Conservation (phyloP, 106 monocot species). For the Vanilla planifolia region DNA sequence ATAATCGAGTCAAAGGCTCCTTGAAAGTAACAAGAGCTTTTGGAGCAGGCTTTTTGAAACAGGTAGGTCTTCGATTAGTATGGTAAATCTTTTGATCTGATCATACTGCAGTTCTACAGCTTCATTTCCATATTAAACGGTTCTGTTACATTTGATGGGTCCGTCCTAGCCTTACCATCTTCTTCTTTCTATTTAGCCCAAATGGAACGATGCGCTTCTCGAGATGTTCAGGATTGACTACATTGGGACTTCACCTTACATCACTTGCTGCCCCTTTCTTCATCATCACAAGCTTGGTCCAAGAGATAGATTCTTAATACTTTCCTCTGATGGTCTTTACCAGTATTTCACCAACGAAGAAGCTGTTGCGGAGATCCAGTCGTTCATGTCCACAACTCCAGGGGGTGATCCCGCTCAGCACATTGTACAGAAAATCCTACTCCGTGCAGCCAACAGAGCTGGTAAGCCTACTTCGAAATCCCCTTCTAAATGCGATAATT, state of each 20-base stretch:
- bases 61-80: constrained; percentile 9
- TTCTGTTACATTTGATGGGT: background rate
- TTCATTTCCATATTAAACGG: no score
- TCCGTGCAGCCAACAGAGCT: background rate
- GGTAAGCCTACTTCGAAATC: no score
- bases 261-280: constrained; percentile 55
- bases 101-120: no score
- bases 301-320: constrained; percentile 50
- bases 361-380: constrained; percentile 50
- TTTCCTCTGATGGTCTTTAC: constrained; percentile 81
- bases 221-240: constrained; percentile 68
- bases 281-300: constrained; percentile 41
- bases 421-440: background rate
- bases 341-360: constrained; percentile 83
- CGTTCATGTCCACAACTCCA: constrained; percentile 36
- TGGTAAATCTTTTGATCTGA: no score
- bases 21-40: constrained; percentile 59
- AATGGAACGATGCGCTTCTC: constrained; percentile 72
- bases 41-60: constrained; percentile 52
- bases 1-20: constrained; percentile 48
- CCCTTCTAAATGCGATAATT: no score
- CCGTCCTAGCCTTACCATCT: no score
- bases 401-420: constrained; percentile 61
- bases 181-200: constrained; percentile 36
- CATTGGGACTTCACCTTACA: constrained; percentile 56